These are phyloP conservation scores for Clavispora santaluciae DNA, from an alignment of 805 yeast species.

Conservation along the genomic window DNA sequence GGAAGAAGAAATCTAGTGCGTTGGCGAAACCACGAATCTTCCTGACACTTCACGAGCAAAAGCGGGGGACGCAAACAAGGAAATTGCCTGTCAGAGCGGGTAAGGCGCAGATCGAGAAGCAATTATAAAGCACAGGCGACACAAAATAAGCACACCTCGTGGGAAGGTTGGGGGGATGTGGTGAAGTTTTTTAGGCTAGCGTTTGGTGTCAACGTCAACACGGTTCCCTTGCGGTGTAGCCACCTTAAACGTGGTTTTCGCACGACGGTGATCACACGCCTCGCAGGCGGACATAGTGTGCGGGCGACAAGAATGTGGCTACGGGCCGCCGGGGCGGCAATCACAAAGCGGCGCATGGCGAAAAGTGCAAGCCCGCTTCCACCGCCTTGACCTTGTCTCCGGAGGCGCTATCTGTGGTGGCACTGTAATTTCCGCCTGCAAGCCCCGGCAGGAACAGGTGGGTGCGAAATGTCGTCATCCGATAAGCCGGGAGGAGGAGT, in stretches of 20 bases:
- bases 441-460: too few relatives aligned
- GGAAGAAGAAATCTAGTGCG: neutral
- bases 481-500: too few relatives aligned
- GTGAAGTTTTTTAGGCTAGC: neutral
- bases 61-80: neutral
- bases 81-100: neutral
- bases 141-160: neutral
- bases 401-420: too few relatives aligned
- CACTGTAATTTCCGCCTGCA: too few relatives aligned
- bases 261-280: slow-evolving; percentile 1
- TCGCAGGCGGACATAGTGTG: neutral
- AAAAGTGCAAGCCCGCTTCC: too few relatives aligned
- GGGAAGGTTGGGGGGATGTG: neutral
- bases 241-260: neutral
- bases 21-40: neutral
- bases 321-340: too few relatives aligned
- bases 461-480: neutral
- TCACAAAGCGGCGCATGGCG: neutral
- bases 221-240: neutral
- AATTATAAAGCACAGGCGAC: neutral
- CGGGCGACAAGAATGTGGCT: neutral
- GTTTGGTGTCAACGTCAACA: neutral
- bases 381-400: too few relatives aligned
- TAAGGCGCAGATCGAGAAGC: too few relatives aligned
- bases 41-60: neutral